phyloP scores from a whole-genome alignment of 148 eudicot genomes.

The Cornus controversa region DNA sequence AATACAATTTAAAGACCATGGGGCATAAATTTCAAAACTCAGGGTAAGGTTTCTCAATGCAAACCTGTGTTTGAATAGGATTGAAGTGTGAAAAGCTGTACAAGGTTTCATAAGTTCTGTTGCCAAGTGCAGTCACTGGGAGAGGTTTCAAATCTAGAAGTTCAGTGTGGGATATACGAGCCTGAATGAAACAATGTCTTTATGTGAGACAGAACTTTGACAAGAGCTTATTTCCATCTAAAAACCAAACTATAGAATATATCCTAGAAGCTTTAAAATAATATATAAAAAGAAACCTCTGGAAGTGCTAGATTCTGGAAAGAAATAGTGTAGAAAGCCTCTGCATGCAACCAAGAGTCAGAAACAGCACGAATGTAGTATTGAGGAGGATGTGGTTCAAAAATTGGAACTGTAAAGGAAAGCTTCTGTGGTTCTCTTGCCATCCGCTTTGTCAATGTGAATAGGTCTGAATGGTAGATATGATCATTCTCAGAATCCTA shows the following conservation, averaged over 20 bases:
- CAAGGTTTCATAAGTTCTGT: constrained; percentile 70
- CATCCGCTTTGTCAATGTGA: constrained; percentile 75
- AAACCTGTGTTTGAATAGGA: constrained; percentile 98
- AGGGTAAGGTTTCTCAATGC: not conserved
- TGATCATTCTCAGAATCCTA: constrained; percentile 98
- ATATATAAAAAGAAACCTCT: constrained; percentile 44
- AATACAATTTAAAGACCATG: constrained; percentile 6
- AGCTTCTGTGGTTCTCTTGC: constrained; percentile 93
- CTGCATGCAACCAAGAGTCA: constrained; percentile 94
- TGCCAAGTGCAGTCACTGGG: constrained; percentile 84
- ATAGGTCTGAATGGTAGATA: constrained; percentile 94
- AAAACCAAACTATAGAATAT: not conserved
- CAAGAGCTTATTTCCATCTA: not conserved
- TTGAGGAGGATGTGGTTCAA: constrained; percentile 99
- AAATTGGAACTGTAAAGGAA: constrained; percentile 93
- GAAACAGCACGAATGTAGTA: constrained; percentile 94
- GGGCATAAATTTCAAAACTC: not conserved
- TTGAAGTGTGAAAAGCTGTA: constrained; percentile 94
- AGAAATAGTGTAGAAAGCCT: constrained; percentile 83
- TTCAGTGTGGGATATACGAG: constrained; percentile 85
- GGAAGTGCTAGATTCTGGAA: constrained; percentile 90
- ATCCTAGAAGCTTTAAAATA: not conserved
- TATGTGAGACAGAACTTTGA: not conserved
- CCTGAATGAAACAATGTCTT: constrained; percentile 42
- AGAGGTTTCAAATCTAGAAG: constrained; percentile 94